These are phyloP conservation scores for Aristolochia californica DNA, from an alignment of 164 flowering plant genomes.

Conservation along the genomic window DNA sequence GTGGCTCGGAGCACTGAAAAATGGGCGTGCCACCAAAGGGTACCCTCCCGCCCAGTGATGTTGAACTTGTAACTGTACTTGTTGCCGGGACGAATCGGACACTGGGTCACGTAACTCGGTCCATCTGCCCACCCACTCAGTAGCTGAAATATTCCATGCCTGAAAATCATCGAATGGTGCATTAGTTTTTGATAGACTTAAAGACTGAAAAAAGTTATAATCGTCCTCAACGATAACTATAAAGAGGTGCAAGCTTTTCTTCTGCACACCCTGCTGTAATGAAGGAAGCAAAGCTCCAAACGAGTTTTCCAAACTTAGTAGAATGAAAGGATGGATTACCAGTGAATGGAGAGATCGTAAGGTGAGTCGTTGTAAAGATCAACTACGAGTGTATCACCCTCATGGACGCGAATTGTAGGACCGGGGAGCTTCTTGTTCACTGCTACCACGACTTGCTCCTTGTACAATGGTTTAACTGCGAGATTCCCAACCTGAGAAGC, in stretches of 20 bases:
- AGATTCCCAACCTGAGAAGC: constrained; percentile 10
- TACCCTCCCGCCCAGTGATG: constrained; percentile 25
- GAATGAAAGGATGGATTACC: constrained; percentile 8
- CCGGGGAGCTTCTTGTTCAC: constrained; percentile 20
- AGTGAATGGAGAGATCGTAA: constrained; percentile 20
- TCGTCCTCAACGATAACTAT: no score
- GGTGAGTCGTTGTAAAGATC: constrained; percentile 16
- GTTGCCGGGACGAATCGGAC: constrained; percentile 21
- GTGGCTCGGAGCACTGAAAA: constrained; percentile 18
- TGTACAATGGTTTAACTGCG: constrained; percentile 9
- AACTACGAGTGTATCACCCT: constrained; percentile 18
- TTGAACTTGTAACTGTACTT: constrained; percentile 21
- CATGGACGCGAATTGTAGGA: constrained; percentile 13
- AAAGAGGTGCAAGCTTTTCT: no score
- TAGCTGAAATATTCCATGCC: constrained; percentile 27
- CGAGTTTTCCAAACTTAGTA: no score
- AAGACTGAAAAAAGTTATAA: background rate
- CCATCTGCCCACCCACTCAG: constrained; percentile 23
- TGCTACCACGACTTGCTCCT: constrained; percentile 11
- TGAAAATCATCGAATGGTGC: background rate
- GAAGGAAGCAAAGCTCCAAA: no score
- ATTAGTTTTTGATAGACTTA: no score
- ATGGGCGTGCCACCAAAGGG: constrained; percentile 31
- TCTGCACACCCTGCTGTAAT: no score
- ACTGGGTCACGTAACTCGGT: constrained; percentile 21